A percentile compares a stretch with the other conserved stretches of the same genome.
Conservation (phyloP, 75 land plant species). For the Pinus taeda region DNA sequence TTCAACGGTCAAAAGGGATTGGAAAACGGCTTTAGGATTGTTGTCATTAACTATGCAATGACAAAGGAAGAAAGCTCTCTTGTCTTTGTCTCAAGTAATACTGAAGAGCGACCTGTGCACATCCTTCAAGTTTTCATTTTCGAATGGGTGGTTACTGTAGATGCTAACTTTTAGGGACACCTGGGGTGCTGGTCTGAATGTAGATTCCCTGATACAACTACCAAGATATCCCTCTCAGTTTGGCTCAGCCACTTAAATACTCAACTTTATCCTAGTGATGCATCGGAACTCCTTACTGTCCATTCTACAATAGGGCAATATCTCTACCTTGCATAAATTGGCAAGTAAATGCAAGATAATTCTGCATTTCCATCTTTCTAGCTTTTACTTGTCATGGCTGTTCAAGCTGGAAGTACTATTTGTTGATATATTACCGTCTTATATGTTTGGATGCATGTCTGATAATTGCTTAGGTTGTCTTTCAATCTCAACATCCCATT, state of each 20-base stretch:
- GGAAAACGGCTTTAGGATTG: neutral
- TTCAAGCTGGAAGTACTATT: neutral
- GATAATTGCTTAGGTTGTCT: neutral
- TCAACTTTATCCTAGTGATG: neutral
- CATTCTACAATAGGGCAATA: neutral
- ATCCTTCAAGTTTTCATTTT: too few species aligned
- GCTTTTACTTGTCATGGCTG: neutral
- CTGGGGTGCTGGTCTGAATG: neutral
- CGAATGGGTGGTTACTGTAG: neutral
- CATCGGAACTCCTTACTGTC: constrained; percentile 4
- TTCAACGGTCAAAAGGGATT: neutral
- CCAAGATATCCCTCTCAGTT: too few species aligned
- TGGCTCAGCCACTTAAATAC: neutral
- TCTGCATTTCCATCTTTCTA: neutral
- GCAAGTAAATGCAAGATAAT: neutral
- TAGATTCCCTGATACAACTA: neutral
- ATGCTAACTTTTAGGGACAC: neutral
- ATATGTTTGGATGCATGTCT: neutral
- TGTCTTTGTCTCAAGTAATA: neutral
- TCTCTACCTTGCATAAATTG: neutral
- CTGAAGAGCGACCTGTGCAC: neutral
- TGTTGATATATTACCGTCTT: neutral
- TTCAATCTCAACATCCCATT: neutral
- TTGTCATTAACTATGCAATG: neutral
- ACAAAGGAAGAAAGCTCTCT: neutral